Base-by-base conservation (phyloP, 768 basidiomycete genomes). In the Dictyophora rubrovolvata region DNA sequence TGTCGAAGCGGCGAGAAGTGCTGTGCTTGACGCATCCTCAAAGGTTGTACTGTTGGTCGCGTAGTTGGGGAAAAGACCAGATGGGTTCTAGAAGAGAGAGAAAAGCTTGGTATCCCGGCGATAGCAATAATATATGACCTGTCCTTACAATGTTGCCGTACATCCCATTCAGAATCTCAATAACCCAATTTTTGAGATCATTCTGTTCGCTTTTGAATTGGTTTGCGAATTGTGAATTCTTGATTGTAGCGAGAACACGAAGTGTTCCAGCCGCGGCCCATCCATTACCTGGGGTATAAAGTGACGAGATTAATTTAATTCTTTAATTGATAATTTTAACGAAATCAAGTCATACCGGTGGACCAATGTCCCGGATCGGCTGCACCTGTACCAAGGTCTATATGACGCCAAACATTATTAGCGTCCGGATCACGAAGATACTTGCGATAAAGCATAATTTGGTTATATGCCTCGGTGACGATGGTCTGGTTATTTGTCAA, bases 241-340 rank as follows among this genome's bases (percentile, higher is more conserved):
- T 74, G 59, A 92, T 84, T 1, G 89, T 92, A 1, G 80, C 83
- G 0, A 87, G 74, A 2, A 93, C 92, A 6, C 92, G 84, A 10
- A 89, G 73, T 79, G 92, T 92, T 0, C 93, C 92, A 17, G 83
- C 86, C 0, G 89, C 89, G 0, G 87, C 93, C 93, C 93, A 95
- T 2, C 75, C 92, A 59, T 93, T 93, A 0, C 91, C 91, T 87
- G 53, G 23, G 21, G 11, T 1, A 16, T 21, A 2, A n/a, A n/a
- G n/a, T n/a, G n/a, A n/a, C n/a, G n/a, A 20, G 8, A 17, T 28
- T 7, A 28, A 28, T 28, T 28, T 28, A 28, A 28, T 28, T 28
- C 7, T 28, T 3, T 28, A 28, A 3, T 28, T 28, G 28, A 28
- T 28, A 28, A 28, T 28, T 7, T 7, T 7, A 14, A 18, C 8